These are phyloP conservation scores for Nelumbo lutea DNA, from an alignment of 164 flowering plant genomes.

Conservation along the genomic window DNA sequence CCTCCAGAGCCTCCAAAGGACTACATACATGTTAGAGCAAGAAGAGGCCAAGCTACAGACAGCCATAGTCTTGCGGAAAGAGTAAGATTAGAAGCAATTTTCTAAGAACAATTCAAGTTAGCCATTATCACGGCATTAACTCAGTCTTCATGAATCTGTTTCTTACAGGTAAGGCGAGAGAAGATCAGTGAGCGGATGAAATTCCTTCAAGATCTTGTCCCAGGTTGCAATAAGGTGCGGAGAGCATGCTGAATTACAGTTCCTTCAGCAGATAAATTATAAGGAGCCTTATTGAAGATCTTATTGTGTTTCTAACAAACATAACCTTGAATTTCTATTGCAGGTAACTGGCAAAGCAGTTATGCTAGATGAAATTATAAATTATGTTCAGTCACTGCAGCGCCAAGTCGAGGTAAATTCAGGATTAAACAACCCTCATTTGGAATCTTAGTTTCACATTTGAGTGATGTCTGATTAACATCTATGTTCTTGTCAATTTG, in stretches of 20 bases:
- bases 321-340: conserved; percentile 11
- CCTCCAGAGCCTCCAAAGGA: conserved; percentile 83
- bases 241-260: background rate
- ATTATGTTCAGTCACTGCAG: no score
- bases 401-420: conserved; percentile 47
- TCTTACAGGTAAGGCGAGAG: conserved; percentile 73
- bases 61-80: conserved; percentile 65
- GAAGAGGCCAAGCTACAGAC: conserved; percentile 98
- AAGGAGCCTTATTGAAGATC: no score
- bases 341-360: conserved; percentile 96
- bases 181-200: conserved; percentile 96
- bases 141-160: background rate
- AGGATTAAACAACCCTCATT: background rate
- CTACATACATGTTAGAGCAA: conserved; percentile 93
- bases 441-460: background rate
- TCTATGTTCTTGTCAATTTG: conserved; percentile 9
- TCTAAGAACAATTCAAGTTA: background rate
- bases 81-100: conserved; percentile 35
- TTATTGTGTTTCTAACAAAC: background rate
- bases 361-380: background rate
- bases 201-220: conserved; percentile 91
- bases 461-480: background rate
- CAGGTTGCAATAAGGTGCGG: conserved; percentile 90
- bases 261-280: background rate
- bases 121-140: background rate